Evolutionary conservation across 75 land plant genomes (phyloP).

Genomic region (Pinus albicaulis): DNA sequence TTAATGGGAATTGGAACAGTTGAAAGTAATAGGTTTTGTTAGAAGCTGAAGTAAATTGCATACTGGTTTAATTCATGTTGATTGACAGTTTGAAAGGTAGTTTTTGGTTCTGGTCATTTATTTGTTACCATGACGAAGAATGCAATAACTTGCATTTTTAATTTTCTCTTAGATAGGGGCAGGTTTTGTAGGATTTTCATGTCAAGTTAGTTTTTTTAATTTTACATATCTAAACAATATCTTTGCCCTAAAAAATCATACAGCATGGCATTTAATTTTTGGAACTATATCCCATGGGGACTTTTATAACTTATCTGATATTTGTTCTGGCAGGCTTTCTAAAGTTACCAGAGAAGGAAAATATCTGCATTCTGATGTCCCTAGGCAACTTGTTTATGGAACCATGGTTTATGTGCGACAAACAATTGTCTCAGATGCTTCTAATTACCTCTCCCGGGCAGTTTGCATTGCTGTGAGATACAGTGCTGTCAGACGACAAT

Average conservation of each 20-base stretch:
- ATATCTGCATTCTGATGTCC: conserved; percentile 71
- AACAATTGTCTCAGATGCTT: conserved; percentile 87
- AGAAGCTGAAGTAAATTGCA: background rate
- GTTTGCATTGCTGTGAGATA: conserved; percentile 94
- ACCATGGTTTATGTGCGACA: conserved; percentile 98
- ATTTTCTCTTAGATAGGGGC: background rate
- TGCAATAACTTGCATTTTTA: background rate
- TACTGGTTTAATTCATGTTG: background rate
- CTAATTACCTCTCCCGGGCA: conserved; percentile 83
- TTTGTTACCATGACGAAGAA: background rate
- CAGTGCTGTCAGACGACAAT: conserved; percentile 94
- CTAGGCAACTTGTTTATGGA: conserved; percentile 87
- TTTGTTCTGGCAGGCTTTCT: conserved; percentile 53
- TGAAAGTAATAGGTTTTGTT: background rate
- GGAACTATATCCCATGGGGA: background rate
- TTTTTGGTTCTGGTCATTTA: background rate
- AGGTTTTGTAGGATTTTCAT: background rate
- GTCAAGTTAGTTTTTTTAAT: background rate
- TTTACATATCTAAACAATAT: too few species aligned
- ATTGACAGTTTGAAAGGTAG: background rate
- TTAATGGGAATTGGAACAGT: background rate
- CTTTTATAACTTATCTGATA: conserved; percentile 1
- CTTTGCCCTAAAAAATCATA: too few species aligned
- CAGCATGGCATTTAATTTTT: background rate
- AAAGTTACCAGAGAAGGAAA: conserved; percentile 93